A percentile compares a stretch with the other conserved stretches of the same genome.
phyloP scores from a whole-genome alignment of 106 monocot species.

The Cymbidium sinense region DNA sequence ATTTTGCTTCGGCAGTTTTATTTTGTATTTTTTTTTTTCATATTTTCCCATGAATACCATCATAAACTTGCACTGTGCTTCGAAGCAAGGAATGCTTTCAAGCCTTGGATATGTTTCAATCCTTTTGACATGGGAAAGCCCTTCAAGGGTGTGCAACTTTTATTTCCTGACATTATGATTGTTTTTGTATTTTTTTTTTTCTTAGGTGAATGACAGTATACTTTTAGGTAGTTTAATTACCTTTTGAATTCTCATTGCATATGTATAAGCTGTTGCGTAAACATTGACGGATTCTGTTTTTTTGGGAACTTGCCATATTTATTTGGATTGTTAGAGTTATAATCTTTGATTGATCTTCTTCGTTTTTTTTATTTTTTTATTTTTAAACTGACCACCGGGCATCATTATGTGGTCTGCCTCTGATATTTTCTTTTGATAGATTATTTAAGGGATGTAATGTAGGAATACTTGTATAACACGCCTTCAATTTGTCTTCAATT shows the following conservation, averaged over 20 bases:
- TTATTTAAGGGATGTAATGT: background rate
- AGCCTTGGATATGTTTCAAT: background rate
- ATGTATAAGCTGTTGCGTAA: background rate
- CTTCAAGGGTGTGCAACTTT: background rate
- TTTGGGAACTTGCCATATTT: background rate
- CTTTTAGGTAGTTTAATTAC: background rate
- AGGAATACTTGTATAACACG: background rate
- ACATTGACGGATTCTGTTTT: background rate
- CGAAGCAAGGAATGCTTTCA: background rate
- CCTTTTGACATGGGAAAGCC: background rate
- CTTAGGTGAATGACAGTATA: background rate
- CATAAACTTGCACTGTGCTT: background rate
- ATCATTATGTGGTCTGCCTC: background rate
- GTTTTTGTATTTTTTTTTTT: conserved; percentile 3
- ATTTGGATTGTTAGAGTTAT: background rate
- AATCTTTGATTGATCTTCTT: background rate
- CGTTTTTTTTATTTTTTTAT: no score
- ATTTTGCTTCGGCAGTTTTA: background rate
- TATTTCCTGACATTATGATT: background rate
- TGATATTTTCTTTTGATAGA: background rate
- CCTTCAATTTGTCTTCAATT: background rate
- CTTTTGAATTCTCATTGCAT: background rate
- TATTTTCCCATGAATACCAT: background rate
- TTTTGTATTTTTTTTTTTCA: background rate
- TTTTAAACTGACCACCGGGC: background rate